Base-by-base conservation (phyloP, 2,329 filamentous ascomycete species). In the Colletotrichum cereale region DNA sequence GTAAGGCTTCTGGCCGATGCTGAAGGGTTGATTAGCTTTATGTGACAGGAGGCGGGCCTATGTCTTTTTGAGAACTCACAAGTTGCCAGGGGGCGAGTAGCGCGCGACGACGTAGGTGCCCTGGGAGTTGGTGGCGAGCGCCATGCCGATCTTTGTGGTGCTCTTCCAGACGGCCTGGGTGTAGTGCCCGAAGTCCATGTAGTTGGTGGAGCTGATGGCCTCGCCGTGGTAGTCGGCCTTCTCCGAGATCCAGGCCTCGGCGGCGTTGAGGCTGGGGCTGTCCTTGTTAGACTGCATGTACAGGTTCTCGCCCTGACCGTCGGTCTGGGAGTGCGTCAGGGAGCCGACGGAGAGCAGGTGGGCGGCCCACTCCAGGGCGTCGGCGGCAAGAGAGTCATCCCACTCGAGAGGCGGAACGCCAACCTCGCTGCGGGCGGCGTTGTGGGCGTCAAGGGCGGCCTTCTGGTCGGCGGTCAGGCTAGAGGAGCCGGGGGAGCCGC, bases 101-200 rank as follows among this genome's bases (percentile, higher is more conserved):
- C 80, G 76, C 26, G 75, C 80, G 34, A 82, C 80, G 0, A 78
- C 78, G 64, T 78, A 82, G 56, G 71, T 72, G 5, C 80, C 80
- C 21, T 76, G 77, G 16, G 74, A 62, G 14, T 77, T 73, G 26
- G 66, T 75, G 2, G 76, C 78, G 2, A 75, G 62, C 5, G 78
- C 79, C 31, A 82, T 77, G 10, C 80, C 80, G 8, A 82, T 62
- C 60, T 78, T 79, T 57, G 73, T 79, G 21, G 79, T 78, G 1
- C 57, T 71, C 52, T 77, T 78, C 80, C 80, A 81, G 42, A 81
- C 74, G 36, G 70, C 71, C 64, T 81, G 78, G 38, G 80, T 78
- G 52, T 79, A 79, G 64, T 79, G 78, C 0, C 78, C 78, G 64
- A 79, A 79, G 6, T 50, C 44, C 56, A 66, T 69, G 44, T 72